A percentile compares a stretch with the other conserved stretches of the same genome.
Conservation (phyloP, 345 rosid species). For the Sisymbrium altissimum region DNA sequence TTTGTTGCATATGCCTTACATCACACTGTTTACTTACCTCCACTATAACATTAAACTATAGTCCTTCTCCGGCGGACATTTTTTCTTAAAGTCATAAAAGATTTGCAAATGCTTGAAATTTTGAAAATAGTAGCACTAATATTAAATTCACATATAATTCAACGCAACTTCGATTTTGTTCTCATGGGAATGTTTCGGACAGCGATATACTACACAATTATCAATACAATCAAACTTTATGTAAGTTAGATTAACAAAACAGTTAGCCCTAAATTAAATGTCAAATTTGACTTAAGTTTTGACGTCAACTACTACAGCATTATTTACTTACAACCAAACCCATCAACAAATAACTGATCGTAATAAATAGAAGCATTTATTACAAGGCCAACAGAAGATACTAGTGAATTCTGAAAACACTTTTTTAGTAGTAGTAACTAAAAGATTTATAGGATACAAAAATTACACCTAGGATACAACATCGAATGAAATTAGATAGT, state of each 20-base stretch:
- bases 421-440: background rate
- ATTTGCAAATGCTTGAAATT: background rate
- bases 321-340: constrained; percentile 31
- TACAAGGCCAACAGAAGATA: background rate
- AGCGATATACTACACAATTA: constrained; percentile 1
- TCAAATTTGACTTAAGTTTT: constrained; percentile 3
- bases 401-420: background rate
- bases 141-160: background rate
- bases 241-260: background rate
- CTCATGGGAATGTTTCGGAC: constrained; percentile 26
- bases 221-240: constrained; percentile 6
- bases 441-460: background rate
- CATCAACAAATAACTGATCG: constrained; percentile 27
- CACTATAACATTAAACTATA: constrained; percentile 22
- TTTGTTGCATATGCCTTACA: background rate
- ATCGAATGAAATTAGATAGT: background rate
- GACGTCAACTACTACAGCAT: constrained; percentile 6
- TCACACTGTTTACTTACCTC: background rate
- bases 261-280: background rate
- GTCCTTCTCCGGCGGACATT: constrained; percentile 17
- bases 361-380: constrained; percentile 31
- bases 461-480: background rate
- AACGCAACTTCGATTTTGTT: constrained; percentile 5
- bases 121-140: background rate
- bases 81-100: background rate